These are phyloP conservation scores for Salvia rosmarinus DNA, from an alignment of 257 asterid species.

Conservation along the genomic window DNA sequence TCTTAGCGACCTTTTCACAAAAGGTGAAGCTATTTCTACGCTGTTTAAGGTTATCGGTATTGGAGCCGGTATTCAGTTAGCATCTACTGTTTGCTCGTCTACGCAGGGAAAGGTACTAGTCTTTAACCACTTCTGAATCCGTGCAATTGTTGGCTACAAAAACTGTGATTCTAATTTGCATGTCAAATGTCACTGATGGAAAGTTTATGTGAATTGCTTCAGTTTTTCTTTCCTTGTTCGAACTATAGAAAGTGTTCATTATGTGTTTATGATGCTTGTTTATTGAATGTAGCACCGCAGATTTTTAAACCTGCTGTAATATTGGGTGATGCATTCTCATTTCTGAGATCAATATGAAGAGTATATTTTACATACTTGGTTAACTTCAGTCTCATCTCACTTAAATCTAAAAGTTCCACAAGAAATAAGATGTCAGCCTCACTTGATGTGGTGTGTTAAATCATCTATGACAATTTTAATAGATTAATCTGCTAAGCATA, in stretches of 20 bases:
- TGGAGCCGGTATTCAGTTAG: slow-evolving; percentile 91
- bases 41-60: slow-evolving; percentile 87
- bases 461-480: background rate
- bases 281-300: slow-evolving; percentile 1
- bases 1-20: slow-evolving; percentile 96
- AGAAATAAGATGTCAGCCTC: background rate
- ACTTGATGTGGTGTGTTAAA: slow-evolving; percentile 10
- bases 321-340: background rate
- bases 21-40: slow-evolving; percentile 97
- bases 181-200: slow-evolving; percentile 6
- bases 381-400: background rate
- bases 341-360: background rate
- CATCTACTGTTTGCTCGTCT: slow-evolving; percentile 88
- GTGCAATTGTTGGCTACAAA: slow-evolving; percentile 2
- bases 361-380: background rate
- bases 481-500: no score
- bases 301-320: background rate
- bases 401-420: background rate
- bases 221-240: background rate
- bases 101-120: slow-evolving; percentile 84
- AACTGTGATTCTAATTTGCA: background rate
- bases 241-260: background rate
- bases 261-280: background rate
- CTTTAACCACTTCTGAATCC: background rate
- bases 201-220: slow-evolving; percentile 12